Conservation (phyloP, 805 yeast species). For the Candida michaelii region DNA sequence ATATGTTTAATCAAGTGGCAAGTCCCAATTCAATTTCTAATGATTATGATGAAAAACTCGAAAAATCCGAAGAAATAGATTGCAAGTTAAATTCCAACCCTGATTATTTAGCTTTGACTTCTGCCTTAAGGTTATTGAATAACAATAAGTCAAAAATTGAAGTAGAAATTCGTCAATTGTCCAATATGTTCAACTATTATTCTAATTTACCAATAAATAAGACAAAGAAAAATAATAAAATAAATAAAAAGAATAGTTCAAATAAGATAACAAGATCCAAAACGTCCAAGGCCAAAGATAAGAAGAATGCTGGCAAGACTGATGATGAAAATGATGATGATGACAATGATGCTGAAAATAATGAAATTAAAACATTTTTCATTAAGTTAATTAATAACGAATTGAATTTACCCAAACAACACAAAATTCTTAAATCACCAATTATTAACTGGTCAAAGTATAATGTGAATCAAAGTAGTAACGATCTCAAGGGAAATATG, state of each 20-base stretch:
- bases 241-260: background rate
- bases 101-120: slow-evolving; percentile 37
- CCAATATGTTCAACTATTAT: slow-evolving; percentile 25
- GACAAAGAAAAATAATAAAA: slow-evolving; percentile 1
- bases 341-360: slow-evolving; percentile 10
- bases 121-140: slow-evolving; percentile 30
- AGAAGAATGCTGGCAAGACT: slow-evolving; percentile 11
- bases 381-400: slow-evolving; percentile 34
- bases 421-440: slow-evolving; percentile 33
- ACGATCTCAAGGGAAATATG: slow-evolving; percentile 5
- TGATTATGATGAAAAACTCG: background rate
- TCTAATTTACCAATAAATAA: slow-evolving; percentile 6
- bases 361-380: slow-evolving; percentile 31
- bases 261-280: background rate
- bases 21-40: background rate
- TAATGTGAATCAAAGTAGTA: slow-evolving; percentile 18
- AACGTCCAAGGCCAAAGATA: background rate
- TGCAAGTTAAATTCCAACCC: slow-evolving; percentile 20
- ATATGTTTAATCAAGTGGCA: background rate
- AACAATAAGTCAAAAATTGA: slow-evolving; percentile 23
- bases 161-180: slow-evolving; percentile 30
- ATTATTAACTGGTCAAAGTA: slow-evolving; percentile 38
- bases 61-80: background rate
- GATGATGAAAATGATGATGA: slow-evolving; percentile 7
- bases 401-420: slow-evolving; percentile 34